These are phyloP conservation scores for Arthrobotrys entomopaga DNA, from an alignment of 2,329 filamentous ascomycete species.

Conservation along the genomic window DNA sequence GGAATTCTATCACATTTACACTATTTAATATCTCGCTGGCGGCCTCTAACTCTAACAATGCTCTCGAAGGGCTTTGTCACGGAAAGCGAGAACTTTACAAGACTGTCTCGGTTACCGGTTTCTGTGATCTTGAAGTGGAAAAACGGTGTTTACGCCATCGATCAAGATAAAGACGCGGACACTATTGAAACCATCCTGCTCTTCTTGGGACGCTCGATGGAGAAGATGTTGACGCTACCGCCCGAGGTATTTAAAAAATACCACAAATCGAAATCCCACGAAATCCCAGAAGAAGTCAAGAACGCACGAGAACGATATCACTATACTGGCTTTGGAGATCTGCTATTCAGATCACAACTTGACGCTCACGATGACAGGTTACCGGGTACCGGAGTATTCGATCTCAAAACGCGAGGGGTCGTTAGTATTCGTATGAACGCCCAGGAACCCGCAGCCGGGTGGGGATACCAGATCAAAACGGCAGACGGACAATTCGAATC, in stretches of 20 bases:
- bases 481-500: slow-evolving; percentile 85
- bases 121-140: slow-evolving; percentile 81
- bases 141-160: slow-evolving; percentile 89
- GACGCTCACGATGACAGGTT: slow-evolving; percentile 87
- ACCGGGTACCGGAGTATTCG: slow-evolving; percentile 92
- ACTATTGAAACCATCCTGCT: slow-evolving; percentile 80
- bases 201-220: slow-evolving; percentile 94
- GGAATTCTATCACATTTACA: slow-evolving; percentile 88
- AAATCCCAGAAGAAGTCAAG: slow-evolving; percentile 77
- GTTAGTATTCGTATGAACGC: slow-evolving; percentile 91
- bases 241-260: slow-evolving; percentile 88
- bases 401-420: slow-evolving; percentile 93
- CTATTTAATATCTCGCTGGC: slow-evolving; percentile 86
- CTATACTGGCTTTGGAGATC: slow-evolving; percentile 85
- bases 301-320: slow-evolving; percentile 82
- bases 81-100: slow-evolving; percentile 75
- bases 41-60: slow-evolving; percentile 73
- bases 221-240: slow-evolving; percentile 87
- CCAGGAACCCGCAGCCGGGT: slow-evolving; percentile 74
- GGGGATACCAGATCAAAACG: slow-evolving; percentile 85
- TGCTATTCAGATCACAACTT: slow-evolving; percentile 93
- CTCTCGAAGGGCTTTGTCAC: slow-evolving; percentile 75
- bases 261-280: slow-evolving; percentile 73
- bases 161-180: slow-evolving; percentile 93
- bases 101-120: slow-evolving; percentile 75